phyloP scores from a whole-genome alignment of 2,329 filamentous ascomycete species.

The Uncinocarpus reesii region DNA sequence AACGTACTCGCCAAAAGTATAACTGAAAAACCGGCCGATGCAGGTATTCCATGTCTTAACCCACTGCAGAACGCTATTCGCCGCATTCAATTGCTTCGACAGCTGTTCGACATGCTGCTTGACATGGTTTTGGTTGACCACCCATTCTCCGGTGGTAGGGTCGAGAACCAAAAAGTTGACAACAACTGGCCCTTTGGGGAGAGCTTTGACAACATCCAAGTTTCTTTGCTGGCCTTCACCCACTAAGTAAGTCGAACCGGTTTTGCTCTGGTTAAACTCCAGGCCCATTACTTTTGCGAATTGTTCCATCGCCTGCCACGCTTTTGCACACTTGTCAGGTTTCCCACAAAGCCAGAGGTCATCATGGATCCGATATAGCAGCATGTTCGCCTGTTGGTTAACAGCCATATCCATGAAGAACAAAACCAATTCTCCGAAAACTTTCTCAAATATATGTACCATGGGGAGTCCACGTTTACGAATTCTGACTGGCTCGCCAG shows the following conservation, averaged over 20 bases:
- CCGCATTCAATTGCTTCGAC: conserved; percentile 31
- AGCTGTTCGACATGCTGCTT: conserved; percentile 34
- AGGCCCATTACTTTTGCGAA: conserved; percentile 38
- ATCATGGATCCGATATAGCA: conserved; percentile 41
- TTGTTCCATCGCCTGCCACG: conserved; percentile 37
- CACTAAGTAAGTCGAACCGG: conserved; percentile 40
- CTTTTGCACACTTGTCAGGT: conserved; percentile 32
- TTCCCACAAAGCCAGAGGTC: conserved; percentile 42
- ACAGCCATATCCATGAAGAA: conserved; percentile 41
- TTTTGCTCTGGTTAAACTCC: conserved; percentile 39
- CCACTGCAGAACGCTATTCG: conserved; percentile 44
- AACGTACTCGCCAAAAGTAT: conserved; percentile 39
- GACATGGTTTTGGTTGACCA: conserved; percentile 32
- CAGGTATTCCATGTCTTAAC: conserved; percentile 48
- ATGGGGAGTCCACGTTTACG: conserved; percentile 40
- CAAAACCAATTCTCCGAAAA: conserved; percentile 40
- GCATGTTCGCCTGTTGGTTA: conserved; percentile 35
- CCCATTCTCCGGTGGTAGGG: conserved; percentile 27
- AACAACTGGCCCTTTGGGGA: conserved; percentile 43
- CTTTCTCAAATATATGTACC: conserved; percentile 39
- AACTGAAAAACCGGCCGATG: conserved; percentile 42
- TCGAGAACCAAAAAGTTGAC: conserved; percentile 44
- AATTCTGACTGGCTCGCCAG: conserved; percentile 30
- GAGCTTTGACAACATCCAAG: conserved; percentile 22
- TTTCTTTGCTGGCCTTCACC: conserved; percentile 16